These are phyloP conservation scores for Penicillium malachiteum DNA, from an alignment of 495 filamentous ascomycete genomes.

Conservation along the genomic window DNA sequence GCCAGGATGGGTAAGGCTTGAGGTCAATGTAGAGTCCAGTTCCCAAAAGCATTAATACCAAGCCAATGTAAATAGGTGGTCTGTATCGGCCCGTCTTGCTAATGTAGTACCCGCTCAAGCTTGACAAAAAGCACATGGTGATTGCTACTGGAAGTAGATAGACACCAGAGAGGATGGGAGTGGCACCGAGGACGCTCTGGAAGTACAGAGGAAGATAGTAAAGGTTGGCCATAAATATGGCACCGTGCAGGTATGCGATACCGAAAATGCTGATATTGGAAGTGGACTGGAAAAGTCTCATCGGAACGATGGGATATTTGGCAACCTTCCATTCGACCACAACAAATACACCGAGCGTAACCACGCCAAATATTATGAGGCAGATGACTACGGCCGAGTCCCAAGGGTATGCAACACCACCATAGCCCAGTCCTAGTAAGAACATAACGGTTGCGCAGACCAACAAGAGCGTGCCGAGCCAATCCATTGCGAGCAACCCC, in stretches of 20 bases:
- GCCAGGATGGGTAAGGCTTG: neutral
- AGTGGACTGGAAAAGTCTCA: neutral
- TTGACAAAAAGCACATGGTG: no score
- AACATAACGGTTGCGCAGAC: slow-evolving; percentile 31
- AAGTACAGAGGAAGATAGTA: slow-evolving; percentile 5
- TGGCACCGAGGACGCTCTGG: neutral
- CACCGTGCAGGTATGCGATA: neutral
- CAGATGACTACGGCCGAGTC: slow-evolving; percentile 28
- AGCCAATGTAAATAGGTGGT: no score
- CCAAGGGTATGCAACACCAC: slow-evolving; percentile 35
- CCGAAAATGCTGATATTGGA: neutral
- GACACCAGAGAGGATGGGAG: neutral
- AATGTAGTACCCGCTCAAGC: no score
- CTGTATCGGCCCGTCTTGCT: no score
- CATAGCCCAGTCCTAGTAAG: slow-evolving; percentile 41
- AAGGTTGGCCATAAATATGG: neutral
- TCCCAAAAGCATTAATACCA: no score
- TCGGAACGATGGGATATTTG: neutral
- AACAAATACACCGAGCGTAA: neutral
- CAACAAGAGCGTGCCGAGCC: slow-evolving; percentile 22
- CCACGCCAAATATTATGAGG: slow-evolving; percentile 2
- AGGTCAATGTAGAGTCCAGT: no score
- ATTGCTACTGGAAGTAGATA: neutral
- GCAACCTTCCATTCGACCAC: neutral
- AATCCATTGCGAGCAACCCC: slow-evolving; percentile 33